Evolutionary conservation across 1,284 basidiomycete species (phyloP), one percentile per base, ranked within the genome.

Genomic region (Psilocybe mexicana): DNA sequence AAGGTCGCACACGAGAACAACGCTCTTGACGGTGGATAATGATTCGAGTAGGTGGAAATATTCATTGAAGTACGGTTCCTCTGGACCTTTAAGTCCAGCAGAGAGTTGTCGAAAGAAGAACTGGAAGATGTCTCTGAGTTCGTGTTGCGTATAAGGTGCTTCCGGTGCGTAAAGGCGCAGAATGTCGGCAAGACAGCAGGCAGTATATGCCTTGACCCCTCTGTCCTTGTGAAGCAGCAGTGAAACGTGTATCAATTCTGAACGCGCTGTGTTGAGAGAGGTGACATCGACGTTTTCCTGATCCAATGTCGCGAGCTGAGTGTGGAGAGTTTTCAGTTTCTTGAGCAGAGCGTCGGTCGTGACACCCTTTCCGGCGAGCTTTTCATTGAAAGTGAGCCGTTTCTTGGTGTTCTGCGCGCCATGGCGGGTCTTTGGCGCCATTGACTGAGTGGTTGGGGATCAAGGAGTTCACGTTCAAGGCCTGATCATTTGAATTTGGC

Each of bases 131-230:
- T 96, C 93, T 76, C 91, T 82, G 42, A 98, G 85, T 72, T 98
- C 93, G 48, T 82, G 75, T 50, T 88, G 87, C 2, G 89, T 96
- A 72, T 96, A 99, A 8, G 97, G 97, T 30, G 97, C 96, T 70
- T 98, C 94, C 1, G 97, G 97, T 0, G 97, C 97, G 72, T 95
- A 98, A 47, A 99, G 82, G 38, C 94, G 79, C 51, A 99, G 85
- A 59, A 98, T 79, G 72, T 99, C 96, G 1, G 95, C 94, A 18
- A 99, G 82, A 74, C 95, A 98, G 74, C 94, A 97, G 0, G 94
- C 95, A 4, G 92, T 86, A 65, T 92, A 93, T 0, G 94, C 95
- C 73, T 96, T 97, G 65, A 99, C 93, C 23, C 94, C 94, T 47
- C 86, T 85, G 76, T 98, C 96, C 74, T 94, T 96, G 78, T 99